phyloP scores from a whole-genome alignment of 306 rosid genomes.

The Fragaria nilgerrensis region DNA sequence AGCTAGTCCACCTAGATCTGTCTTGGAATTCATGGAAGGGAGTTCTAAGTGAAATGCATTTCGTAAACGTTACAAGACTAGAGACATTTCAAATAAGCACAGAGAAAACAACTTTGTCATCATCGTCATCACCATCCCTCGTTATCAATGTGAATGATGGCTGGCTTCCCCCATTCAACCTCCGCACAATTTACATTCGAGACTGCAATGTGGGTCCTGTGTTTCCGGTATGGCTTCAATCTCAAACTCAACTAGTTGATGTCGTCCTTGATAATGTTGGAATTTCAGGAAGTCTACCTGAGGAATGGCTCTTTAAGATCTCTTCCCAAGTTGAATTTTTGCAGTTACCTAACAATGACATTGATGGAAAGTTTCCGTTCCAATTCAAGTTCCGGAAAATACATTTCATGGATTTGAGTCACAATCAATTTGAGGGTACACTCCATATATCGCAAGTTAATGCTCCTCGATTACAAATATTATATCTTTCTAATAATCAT shows the following conservation, averaged over 20 bases:
- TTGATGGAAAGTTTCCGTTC: conserved; percentile 10
- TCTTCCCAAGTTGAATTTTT: neutral
- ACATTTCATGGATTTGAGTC: neutral
- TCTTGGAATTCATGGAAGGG: neutral
- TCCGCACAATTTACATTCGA: neutral
- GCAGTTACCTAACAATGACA: conserved; percentile 15
- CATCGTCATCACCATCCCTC: neutral
- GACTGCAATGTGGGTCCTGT: conserved; percentile 2
- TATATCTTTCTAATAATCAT: neutral
- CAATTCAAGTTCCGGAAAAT: neutral
- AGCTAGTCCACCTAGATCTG: neutral
- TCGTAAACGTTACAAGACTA: neutral
- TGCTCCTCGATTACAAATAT: neutral
- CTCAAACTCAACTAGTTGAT: conserved; percentile 12
- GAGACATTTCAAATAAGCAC: neutral
- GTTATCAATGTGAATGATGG: neutral
- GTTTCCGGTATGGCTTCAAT: conserved; percentile 25
- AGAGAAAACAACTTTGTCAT: neutral
- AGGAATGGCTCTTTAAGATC: conserved; percentile 13
- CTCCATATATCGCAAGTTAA: conserved; percentile 13
- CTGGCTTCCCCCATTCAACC: neutral
- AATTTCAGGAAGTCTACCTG: conserved; percentile 22
- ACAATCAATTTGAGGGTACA: conserved; percentile 22
- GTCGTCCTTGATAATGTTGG: neutral
- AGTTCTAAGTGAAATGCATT: neutral